Evolutionary conservation across 192 early-diverging fungal species (phyloP), one percentile per base, ranked within the genome.

Genomic region (Powellomyces hirtus): DNA sequence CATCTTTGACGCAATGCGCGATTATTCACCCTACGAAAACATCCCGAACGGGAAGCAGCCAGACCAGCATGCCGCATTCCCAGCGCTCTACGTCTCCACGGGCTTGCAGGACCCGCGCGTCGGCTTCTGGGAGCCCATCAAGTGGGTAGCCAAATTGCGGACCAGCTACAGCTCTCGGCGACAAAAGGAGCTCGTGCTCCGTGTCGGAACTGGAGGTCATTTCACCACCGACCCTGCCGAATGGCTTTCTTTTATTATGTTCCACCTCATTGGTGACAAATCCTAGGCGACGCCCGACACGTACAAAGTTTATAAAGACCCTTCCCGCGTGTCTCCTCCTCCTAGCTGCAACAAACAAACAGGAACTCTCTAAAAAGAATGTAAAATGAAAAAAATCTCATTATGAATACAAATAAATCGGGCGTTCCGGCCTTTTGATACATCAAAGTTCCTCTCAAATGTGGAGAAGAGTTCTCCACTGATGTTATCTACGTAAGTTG

Each of bases 71-170:
- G 6, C n/a, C 4, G 4, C 7, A 4, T 36, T 67, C 22, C 77
- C 77, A 0, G 35, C 30, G 1, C 6, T 71, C 0, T 73, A 63
- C 45, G 66, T 79, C 4, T 67, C 68, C 5, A 90, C 82, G 27
- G 93, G 93, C 4, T 79, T 92, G 38, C 81, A 82, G 38, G 95
- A 97, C 68, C 85, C 87, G 59, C 76, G 95, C 0, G 95, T 97
- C 1, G 78, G 84, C 26, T 89, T 84, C 38, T 93, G 87, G 75
- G 92, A 97, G 63, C 90, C 92, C 0, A 66, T 91, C n/a, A 96
- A 97, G 69, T 97, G 84, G 75, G 88, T 95, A 33, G 91, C 95
- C 8, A 80, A 89, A 11, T 53, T 95, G 36, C 79, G 89, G 76
- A 72, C 44, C 18, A 3, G 22, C 34, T 30, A 52, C 16, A 44